A percentile compares a stretch with the other conserved stretches of the same genome.
Evolutionary conservation across 2,329 filamentous ascomycete genomes (phyloP).

Genomic region (Penicillium freii): DNA sequence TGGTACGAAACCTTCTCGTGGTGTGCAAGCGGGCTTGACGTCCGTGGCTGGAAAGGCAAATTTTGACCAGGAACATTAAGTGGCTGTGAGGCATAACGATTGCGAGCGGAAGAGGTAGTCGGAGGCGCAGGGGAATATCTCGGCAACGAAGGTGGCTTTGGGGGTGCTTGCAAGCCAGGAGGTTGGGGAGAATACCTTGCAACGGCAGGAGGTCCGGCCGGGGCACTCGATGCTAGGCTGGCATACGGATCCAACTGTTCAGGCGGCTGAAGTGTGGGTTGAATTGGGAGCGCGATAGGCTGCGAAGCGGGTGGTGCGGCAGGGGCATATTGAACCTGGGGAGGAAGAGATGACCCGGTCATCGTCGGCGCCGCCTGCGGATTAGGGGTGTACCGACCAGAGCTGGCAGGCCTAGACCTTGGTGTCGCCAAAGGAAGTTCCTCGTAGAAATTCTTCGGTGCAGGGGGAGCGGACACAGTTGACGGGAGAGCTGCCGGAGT

Average conservation of each 20-base stretch:
- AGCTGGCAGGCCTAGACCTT: constrained; percentile 58
- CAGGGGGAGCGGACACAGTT: constrained; percentile 18
- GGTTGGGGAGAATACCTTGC: constrained; percentile 47
- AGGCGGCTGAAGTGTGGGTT: constrained; percentile 31
- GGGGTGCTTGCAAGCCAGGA: constrained; percentile 29
- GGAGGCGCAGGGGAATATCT: constrained; percentile 50
- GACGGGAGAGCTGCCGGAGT: constrained; percentile 18
- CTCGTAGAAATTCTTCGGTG: constrained; percentile 66
- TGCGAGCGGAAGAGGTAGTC: constrained; percentile 29
- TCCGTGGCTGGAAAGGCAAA: constrained; percentile 60
- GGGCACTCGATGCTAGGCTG: constrained; percentile 28
- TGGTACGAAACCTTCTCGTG: constrained; percentile 43
- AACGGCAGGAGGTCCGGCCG: constrained; percentile 30
- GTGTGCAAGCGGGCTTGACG: constrained; percentile 63
- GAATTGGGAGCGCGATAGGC: constrained; percentile 12
- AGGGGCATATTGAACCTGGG: constrained; percentile 12
- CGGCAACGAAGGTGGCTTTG: constrained; percentile 38
- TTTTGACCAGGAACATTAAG: constrained; percentile 27
- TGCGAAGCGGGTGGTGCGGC: constrained; percentile 24
- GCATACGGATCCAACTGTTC: constrained; percentile 36
- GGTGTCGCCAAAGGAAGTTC: constrained; percentile 63
- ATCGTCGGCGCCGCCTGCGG: constrained; percentile 25
- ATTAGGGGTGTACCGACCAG: constrained; percentile 43
- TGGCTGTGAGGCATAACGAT: constrained; percentile 44
- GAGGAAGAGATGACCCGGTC: constrained; percentile 9